Conservation (phyloP, 2,329 filamentous ascomycete genomes). For the Diaporthe helianthi region DNA sequence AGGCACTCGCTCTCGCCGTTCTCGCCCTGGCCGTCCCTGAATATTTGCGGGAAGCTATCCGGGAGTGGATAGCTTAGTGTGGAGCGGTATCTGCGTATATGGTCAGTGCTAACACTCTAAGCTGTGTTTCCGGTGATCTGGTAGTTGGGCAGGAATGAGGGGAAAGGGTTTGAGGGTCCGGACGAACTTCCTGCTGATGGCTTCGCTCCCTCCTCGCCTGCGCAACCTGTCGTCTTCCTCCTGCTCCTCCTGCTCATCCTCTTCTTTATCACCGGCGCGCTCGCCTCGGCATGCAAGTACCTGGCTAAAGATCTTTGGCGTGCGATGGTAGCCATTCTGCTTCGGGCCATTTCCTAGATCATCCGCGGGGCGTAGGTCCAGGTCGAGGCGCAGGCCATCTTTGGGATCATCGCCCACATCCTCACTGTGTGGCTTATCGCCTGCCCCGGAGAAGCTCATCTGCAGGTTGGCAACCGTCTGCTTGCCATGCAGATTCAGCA, state of each 20-base stretch:
- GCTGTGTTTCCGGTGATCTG: no score
- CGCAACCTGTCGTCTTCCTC: constrained; percentile 39
- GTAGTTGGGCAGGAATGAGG: no score
- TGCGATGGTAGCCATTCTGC: constrained; percentile 36
- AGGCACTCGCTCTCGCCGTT: constrained; percentile 47
- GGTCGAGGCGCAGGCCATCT: constrained; percentile 45
- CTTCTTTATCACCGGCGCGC: constrained; percentile 40
- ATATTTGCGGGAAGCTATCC: constrained; percentile 84
- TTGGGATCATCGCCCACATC: constrained; percentile 34
- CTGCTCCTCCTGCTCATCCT: constrained; percentile 38
- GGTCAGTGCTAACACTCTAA: constrained; percentile 31
- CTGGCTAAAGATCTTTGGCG: constrained; percentile 51
- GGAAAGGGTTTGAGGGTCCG: not conserved
- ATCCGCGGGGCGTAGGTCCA: constrained; percentile 50
- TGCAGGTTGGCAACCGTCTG: constrained; percentile 79
- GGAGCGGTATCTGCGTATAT: constrained; percentile 55
- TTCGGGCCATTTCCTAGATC: constrained; percentile 41
- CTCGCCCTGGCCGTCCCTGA: constrained; percentile 53
- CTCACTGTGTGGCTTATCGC: constrained; percentile 40
- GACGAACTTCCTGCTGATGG: constrained; percentile 38
- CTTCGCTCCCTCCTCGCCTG: constrained; percentile 40
- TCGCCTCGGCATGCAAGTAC: constrained; percentile 45
- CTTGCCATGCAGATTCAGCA: constrained; percentile 77
- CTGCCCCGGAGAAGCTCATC: constrained; percentile 62
- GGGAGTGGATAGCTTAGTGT: constrained; percentile 75